Evolutionary conservation across 768 basidiomycete species (phyloP).

Genomic region (Psilocybe subaeruginosa): DNA sequence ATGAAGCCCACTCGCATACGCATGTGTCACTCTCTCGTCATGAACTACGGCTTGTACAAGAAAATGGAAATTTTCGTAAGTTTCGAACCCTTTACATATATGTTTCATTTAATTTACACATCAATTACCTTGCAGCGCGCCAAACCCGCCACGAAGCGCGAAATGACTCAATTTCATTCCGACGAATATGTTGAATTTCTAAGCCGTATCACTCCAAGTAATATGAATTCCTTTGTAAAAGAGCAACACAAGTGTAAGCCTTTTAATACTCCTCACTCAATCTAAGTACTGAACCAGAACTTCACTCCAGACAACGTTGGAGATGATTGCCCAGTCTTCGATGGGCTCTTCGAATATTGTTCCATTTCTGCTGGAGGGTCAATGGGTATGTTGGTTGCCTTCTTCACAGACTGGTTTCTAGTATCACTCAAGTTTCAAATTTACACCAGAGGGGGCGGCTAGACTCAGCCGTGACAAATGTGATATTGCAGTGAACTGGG

Average conservation of each 20-base stretch:
- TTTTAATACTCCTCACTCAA: neutral
- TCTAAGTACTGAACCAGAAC: neutral
- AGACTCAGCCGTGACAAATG: conserved; percentile 95
- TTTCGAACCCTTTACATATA: conserved; percentile 16
- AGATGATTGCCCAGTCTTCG: conserved; percentile 98
- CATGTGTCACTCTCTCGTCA: conserved; percentile 99
- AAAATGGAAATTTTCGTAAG: conserved; percentile 99
- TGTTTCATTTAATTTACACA: conserved; percentile 4
- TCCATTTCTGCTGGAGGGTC: conserved; percentile 99
- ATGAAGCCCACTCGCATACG: conserved; percentile 99
- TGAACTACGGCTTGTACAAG: conserved; percentile 99
- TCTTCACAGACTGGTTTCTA: conserved; percentile 2
- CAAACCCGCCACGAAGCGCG: conserved; percentile 98
- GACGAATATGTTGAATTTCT: conserved; percentile 99
- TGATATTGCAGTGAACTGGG: conserved; percentile 99
- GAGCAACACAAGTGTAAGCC: conserved; percentile 93
- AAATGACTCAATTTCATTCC: conserved; percentile 99
- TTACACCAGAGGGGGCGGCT: conserved; percentile 88
- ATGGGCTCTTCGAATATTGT: conserved; percentile 98
- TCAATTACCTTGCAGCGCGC: conserved; percentile 67
- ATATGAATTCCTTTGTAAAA: conserved; percentile 91
- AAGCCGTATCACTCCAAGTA: conserved; percentile 89
- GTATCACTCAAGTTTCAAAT: conserved; percentile 7
- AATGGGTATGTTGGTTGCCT: conserved; percentile 73
- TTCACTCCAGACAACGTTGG: conserved; percentile 84